phyloP scores from a whole-genome alignment of 2,329 filamentous ascomycete species.

The Nigrospora osmanthi region DNA sequence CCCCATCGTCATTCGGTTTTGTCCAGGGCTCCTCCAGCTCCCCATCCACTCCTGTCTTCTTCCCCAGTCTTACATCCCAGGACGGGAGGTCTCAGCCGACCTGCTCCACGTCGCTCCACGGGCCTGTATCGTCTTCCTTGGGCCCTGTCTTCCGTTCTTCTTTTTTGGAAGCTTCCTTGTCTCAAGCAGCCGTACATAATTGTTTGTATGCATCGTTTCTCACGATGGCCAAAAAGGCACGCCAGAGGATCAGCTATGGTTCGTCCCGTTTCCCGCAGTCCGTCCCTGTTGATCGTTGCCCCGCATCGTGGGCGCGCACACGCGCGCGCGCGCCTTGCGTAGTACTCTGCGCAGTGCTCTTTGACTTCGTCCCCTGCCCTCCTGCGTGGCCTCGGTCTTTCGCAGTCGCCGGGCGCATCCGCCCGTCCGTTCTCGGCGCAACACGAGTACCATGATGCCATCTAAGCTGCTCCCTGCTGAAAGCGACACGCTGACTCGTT shows the following conservation, averaged over 20 bases:
- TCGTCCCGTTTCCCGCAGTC: conserved; percentile 18
- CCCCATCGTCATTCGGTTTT: background rate
- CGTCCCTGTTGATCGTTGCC: conserved; percentile 10
- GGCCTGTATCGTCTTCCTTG: background rate
- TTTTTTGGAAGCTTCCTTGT: conserved; percentile 8
- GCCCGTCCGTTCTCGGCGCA: background rate
- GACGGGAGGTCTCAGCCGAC: background rate
- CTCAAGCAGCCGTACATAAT: background rate
- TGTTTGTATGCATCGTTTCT: conserved; percentile 4
- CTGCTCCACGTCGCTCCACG: background rate
- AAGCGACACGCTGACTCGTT: background rate
- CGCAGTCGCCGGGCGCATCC: background rate
- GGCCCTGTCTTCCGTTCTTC: background rate
- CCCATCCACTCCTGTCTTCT: background rate
- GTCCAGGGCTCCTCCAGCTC: too few relatives aligned
- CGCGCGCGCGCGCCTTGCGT: background rate
- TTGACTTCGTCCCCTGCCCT: too few relatives aligned
- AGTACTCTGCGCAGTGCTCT: background rate
- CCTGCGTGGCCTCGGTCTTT: background rate
- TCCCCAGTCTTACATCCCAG: background rate
- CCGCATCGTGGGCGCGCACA: conserved; percentile 11
- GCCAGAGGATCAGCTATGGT: conserved; percentile 62
- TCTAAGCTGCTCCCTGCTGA: too few relatives aligned
- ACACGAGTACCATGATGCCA: too few relatives aligned
- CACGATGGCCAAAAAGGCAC: conserved; percentile 56